Evolutionary conservation across 441 rosid genomes (phyloP).

Genomic region (Iberis amara): DNA sequence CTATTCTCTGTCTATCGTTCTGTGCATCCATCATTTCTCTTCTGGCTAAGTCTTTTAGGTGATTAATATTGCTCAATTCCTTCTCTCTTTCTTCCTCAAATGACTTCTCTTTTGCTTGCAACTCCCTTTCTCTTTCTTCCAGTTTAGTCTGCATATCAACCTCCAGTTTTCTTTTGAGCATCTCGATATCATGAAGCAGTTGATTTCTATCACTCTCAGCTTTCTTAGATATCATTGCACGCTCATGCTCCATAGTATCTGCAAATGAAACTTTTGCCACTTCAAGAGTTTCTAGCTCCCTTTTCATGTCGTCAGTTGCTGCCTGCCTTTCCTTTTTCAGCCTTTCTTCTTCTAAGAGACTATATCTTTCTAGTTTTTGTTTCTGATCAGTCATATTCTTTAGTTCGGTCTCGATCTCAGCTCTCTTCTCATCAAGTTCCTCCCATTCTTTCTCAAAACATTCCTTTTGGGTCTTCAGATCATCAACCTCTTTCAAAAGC

Average conservation of each 20-base stretch:
- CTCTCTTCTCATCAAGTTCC: constrained; percentile 70
- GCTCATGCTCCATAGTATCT: constrained; percentile 73
- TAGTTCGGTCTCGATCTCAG: constrained; percentile 47
- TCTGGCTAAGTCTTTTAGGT: constrained; percentile 71
- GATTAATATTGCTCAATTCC: constrained; percentile 58
- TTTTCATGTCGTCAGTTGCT: constrained; percentile 41
- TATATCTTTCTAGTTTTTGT: constrained; percentile 64
- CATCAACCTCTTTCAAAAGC: constrained; percentile 77
- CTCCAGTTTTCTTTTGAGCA: constrained; percentile 61
- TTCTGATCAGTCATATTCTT: constrained; percentile 43
- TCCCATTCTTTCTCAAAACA: constrained; percentile 95
- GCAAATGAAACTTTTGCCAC: constrained; percentile 63
- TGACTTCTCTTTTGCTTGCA: constrained; percentile 44
- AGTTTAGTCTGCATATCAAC: constrained; percentile 48
- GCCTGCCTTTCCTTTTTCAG: constrained; percentile 54
- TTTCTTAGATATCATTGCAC: constrained; percentile 43
- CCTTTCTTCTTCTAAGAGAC: constrained; percentile 55
- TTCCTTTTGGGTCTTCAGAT: constrained; percentile 75
- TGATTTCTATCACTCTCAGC: constrained; percentile 72
- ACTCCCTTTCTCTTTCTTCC: constrained; percentile 62
- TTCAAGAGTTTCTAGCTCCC: constrained; percentile 65
- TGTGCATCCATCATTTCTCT: constrained; percentile 82
- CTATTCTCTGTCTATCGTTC: constrained; percentile 50
- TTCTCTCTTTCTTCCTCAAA: constrained; percentile 83
- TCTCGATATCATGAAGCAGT: constrained; percentile 62